Conservation (phyloP, 768 basidiomycete genomes). For the Cystoderma amianthinum region DNA sequence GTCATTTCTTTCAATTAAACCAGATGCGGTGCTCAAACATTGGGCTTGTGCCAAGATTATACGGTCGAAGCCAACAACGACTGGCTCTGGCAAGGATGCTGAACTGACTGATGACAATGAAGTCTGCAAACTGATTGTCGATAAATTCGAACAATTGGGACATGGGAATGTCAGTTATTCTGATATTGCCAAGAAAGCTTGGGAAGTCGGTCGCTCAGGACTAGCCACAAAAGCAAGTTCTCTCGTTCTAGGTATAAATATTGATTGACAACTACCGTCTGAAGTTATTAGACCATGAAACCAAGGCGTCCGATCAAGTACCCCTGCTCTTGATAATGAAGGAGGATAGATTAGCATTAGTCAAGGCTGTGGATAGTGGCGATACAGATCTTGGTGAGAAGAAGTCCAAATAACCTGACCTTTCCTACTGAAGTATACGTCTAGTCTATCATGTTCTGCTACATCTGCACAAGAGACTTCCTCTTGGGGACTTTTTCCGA, state of each 20-base stretch:
- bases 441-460: slow-evolving; percentile 92
- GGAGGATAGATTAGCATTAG: slow-evolving; percentile 80
- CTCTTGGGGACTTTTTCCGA: slow-evolving; percentile 89
- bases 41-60: slow-evolving; percentile 95
- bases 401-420: too few relatives aligned
- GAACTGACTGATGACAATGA: slow-evolving; percentile 68
- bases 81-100: slow-evolving; percentile 43
- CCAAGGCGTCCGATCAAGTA: slow-evolving; percentile 85
- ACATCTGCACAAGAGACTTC: slow-evolving; percentile 74
- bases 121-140: slow-evolving; percentile 77
- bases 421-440: neutral
- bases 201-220: slow-evolving; percentile 77
- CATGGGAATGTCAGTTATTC: slow-evolving; percentile 83
- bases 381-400: slow-evolving; percentile 89
- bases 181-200: slow-evolving; percentile 90
- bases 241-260: neutral
- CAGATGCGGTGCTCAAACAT: slow-evolving; percentile 84
- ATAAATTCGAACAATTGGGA: slow-evolving; percentile 82
- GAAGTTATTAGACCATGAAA: slow-evolving; percentile 88
- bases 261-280: neutral
- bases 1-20: slow-evolving; percentile 72
- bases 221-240: slow-evolving; percentile 74
- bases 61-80: slow-evolving; percentile 54
- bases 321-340: slow-evolving; percentile 92
- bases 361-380: slow-evolving; percentile 90